Evolutionary conservation across 257 asterid genomes (phyloP), one percentile per base, ranked within the genome.

Genomic region (Thymus quinquecostatus): DNA sequence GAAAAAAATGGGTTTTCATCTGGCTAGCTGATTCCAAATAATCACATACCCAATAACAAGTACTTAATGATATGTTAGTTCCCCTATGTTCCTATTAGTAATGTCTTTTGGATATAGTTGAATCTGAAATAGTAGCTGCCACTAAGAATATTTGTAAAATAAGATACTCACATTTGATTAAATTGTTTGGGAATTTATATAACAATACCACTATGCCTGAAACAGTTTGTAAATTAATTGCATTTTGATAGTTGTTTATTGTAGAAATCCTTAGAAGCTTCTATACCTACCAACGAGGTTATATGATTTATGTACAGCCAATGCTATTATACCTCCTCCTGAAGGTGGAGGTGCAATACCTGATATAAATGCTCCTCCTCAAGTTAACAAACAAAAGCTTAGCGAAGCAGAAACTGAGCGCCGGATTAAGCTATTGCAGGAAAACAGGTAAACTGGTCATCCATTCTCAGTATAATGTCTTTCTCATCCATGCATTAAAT

Each of bases 361-460:
- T 70, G 88, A 80, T 71, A 81, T 70, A 58, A 32, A 88, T 70
- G 75, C 80, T 62, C 73, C 80, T 62, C 73, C 76, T 66, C 75
- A 89, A n/a, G 79, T 77, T 48, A 77, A 82, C 64, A 83, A 77
- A 71, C 98, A 94, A 72, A 91, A 88, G 73, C 97, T 94, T 71
- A 94, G 93, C 75, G 59, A 74, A 51, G 84, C 87, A 51, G 97
- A 91, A 82, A 91, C 88, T 68, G 92, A 89, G 70, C 88, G 88
- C 44, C 86, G 99, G 47, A 85, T 94, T 77, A 88, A 83, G 82
- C 81, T 88, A 72, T 83, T 94, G 74, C 92, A 89, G 82, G 96
- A 89, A 68, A 77, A 92, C 77, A 83, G 96, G 99, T 92, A 82
- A 66, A 63, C 62, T 62, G 69, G 65, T 73, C 68, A 32, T 28